phyloP scores from a whole-genome alignment of 2,329 filamentous ascomycete species.

The Talaromyces pinophilus region DNA sequence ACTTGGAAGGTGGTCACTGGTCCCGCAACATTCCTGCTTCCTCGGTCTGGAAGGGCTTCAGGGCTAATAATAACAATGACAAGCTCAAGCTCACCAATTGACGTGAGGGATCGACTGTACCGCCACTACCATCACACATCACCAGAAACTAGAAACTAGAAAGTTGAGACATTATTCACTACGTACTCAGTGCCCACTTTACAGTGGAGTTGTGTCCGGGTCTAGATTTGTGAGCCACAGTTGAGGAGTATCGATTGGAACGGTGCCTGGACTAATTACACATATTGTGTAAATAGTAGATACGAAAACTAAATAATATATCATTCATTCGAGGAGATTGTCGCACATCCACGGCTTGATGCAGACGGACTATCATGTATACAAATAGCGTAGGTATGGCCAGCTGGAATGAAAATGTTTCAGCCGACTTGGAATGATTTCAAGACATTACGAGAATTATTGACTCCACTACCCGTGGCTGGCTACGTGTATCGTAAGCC shows the following conservation, averaged over 20 bases:
- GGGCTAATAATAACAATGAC: slow-evolving; percentile 7
- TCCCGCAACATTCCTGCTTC: slow-evolving; percentile 13
- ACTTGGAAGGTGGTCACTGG: slow-evolving; percentile 3
- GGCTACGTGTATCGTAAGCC: neutral
- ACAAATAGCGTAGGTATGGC: neutral
- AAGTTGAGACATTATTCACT: slow-evolving; percentile 1
- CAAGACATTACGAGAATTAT: neutral
- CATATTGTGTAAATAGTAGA: neutral
- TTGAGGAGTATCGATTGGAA: neutral
- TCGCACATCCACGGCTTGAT: neutral
- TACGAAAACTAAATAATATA: neutral
- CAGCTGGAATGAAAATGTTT: slow-evolving; percentile 6
- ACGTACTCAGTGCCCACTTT: neutral
- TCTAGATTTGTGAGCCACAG: neutral
- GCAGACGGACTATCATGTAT: neutral
- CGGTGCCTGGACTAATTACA: neutral
- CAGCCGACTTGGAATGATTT: neutral
- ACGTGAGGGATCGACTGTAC: neutral
- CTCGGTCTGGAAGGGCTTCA: slow-evolving; percentile 8
- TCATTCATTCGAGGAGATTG: neutral
- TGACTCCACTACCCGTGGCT: slow-evolving; percentile 1
- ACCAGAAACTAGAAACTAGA: neutral
- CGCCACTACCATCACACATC: neutral
- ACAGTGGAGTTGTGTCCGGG: neutral
- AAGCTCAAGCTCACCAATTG: slow-evolving; percentile 4